Evolutionary conservation across 2,329 filamentous ascomycete species (phyloP), one percentile per base, ranked within the genome.

Genomic region (Neospermospora avenae): DNA sequence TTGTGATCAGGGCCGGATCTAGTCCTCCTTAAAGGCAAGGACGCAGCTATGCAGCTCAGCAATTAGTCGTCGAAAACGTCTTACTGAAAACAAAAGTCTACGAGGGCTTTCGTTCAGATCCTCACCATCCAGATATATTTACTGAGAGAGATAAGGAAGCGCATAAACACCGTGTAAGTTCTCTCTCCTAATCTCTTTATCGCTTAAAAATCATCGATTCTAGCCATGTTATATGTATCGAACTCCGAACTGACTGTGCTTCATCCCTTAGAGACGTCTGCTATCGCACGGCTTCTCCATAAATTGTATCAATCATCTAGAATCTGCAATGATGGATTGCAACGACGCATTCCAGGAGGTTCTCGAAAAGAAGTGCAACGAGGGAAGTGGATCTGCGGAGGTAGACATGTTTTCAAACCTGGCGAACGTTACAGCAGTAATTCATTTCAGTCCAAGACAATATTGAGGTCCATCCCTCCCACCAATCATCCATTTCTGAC

Each of bases 221-320:
- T 18, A 16, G 22, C 4, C 6, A 3, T 25, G 22, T 28, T 35
- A 6, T 35, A 35, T 37, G 34, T 37, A 37, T 10, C 16, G 34
- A 31, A n/a, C n/a, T n/a, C n/a, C n/a, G n/a, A n/a, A n/a, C 24
- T 25, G 14, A 31, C 24, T 2, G 5, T 18, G 20, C 18, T 22
- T 14, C 13, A n/a, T 20, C 11, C 39, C 14, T 13, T 31, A 66
- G 65, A 55, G 65, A 39, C 59, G 65, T 39, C 42, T 63, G 4
- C 39, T 67, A 5, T 65, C 65, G 2, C 58, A 59, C 28, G 65
- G 61, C 2, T 67, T 67, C 22, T 63, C 65, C 1, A 67, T 67
- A 20, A 59, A 52, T 31, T 67, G 61, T 37, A 45, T 67, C 31
- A 67, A 67, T 46, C 55, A 54, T 16, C 31, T 67, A n/a, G 65